Conservation (phyloP, 768 basidiomycete genomes). For the Macrolepiota dolichaula region DNA sequence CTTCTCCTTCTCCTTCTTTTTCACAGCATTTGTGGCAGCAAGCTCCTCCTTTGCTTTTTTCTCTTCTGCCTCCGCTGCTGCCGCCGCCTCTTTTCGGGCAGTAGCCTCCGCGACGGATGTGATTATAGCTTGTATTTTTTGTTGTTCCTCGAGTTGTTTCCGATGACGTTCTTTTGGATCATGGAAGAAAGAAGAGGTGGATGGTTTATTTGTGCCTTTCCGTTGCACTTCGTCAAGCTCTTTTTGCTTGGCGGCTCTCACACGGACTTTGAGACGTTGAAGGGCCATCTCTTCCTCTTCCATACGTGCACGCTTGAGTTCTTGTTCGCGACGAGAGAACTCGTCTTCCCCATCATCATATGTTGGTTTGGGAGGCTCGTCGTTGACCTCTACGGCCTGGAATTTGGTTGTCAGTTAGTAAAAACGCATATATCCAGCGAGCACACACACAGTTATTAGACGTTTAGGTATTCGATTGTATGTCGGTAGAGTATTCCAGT, state of each 20-base stretch:
- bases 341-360: conserved; percentile 9
- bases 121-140: conserved; percentile 30
- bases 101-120: conserved; percentile 31
- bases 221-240: neutral
- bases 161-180: neutral
- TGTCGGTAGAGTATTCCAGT: conserved; percentile 77
- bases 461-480: conserved; percentile 88
- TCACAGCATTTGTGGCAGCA: conserved; percentile 24
- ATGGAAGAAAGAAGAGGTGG: neutral
- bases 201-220: neutral
- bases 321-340: conserved; percentile 3
- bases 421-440: neutral
- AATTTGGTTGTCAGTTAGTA: neutral
- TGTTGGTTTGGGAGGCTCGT: neutral
- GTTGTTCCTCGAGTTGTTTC: conserved; percentile 11
- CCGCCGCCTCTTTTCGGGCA: conserved; percentile 24
- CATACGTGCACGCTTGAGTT: conserved; percentile 5
- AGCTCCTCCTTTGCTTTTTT: conserved; percentile 20
- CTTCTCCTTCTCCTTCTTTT: conserved; percentile 43
- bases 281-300: conserved; percentile 6
- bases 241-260: conserved; percentile 9
- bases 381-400: neutral
- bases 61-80: conserved; percentile 25
- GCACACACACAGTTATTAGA: conserved; percentile 20
- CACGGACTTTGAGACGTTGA: conserved; percentile 7